These are phyloP conservation scores for Angophora floribunda DNA, from an alignment of 345 rosid species.

Conservation along the genomic window DNA sequence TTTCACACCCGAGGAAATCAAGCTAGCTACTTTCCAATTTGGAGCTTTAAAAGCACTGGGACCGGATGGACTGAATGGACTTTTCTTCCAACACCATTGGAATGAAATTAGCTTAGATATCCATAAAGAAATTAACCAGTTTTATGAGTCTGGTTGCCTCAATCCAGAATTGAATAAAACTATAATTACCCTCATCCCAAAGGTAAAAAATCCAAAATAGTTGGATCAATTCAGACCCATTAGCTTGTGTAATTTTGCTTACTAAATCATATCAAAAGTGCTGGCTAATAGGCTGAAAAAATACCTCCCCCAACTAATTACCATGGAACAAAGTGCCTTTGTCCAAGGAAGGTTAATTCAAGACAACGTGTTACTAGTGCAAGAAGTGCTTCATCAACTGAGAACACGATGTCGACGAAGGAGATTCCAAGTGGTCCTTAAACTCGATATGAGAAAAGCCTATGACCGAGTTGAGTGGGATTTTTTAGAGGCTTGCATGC, in stretches of 20 bases:
- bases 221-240: background rate
- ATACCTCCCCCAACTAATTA: background rate
- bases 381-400: background rate
- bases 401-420: accelerated
- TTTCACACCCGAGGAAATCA: too few relatives aligned
- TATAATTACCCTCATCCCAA: background rate
- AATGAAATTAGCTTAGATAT: background rate
- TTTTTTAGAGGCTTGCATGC: background rate
- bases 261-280: background rate
- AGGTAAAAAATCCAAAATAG: background rate
- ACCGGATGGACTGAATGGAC: background rate
- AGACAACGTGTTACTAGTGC: background rate
- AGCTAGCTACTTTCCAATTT: background rate
- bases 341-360: too few relatives aligned
- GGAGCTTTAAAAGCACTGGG: accelerated
- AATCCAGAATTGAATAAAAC: background rate
- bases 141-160: accelerated
- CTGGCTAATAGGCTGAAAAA: background rate
- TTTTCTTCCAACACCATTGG: background rate
- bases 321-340: background rate
- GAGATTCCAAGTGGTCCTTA: background rate
- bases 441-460: background rate
- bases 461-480: background rate
- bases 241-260: background rate
- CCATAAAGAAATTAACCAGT: background rate